These are phyloP conservation scores for Fusarium sp. DNA, from an alignment of 2,329 filamentous ascomycete species.

Conservation along the genomic window DNA sequence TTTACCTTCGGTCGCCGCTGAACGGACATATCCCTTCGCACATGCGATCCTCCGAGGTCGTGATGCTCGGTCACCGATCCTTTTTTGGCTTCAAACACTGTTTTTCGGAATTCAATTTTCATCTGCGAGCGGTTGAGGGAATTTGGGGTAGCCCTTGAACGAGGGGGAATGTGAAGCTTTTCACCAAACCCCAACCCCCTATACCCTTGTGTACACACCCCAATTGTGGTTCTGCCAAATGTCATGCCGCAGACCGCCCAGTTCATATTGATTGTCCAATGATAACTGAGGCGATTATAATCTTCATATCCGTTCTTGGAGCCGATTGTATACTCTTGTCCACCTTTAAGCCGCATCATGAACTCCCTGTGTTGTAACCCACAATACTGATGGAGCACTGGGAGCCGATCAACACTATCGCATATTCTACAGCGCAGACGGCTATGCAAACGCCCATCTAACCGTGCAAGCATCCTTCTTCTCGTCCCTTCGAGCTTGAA, in stretches of 20 bases:
- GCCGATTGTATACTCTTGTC: neutral
- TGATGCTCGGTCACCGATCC: slow-evolving; percentile 41
- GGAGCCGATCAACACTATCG: neutral
- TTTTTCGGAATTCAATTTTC: slow-evolving; percentile 19
- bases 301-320: slow-evolving; percentile 13
- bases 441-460: neutral
- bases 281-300: slow-evolving; percentile 27
- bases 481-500: neutral
- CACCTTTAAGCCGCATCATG: slow-evolving; percentile 29
- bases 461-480: neutral
- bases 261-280: slow-evolving; percentile 31
- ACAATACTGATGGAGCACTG: neutral
- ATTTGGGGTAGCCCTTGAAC: slow-evolving; percentile 35
- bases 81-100: neutral
- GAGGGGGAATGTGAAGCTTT: slow-evolving; percentile 26
- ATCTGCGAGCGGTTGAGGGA: slow-evolving; percentile 11
- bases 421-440: neutral
- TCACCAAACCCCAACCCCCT: slow-evolving; percentile 26
- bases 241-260: slow-evolving; percentile 37
- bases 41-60: slow-evolving; percentile 37
- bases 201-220: slow-evolving; percentile 14
- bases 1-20: slow-evolving; percentile 43
- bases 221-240: slow-evolving; percentile 35
- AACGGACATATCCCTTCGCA: slow-evolving; percentile 29
- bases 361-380: neutral